Percentiles rank a stretch among this genome's conserved stretches.
Conservation (phyloP, 495 filamentous ascomycete species). For the Aspergillus conjunctus region DNA sequence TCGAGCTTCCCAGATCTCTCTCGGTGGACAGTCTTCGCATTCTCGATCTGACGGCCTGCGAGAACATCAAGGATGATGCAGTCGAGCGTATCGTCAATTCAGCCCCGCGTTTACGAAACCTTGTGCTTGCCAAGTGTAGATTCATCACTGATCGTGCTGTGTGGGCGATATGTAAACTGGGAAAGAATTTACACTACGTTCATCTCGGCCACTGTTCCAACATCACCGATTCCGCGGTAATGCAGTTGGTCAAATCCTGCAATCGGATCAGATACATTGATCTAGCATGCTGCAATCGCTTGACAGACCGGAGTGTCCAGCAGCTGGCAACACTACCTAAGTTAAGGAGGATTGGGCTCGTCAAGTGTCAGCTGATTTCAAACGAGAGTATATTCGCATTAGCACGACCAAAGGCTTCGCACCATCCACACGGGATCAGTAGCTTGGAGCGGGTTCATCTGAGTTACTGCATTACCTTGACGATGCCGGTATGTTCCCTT, state of each 20-base stretch:
- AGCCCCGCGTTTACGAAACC: slow-evolving; percentile 85
- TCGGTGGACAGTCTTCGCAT: slow-evolving; percentile 87
- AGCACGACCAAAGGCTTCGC: slow-evolving; percentile 57
- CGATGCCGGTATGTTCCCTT: slow-evolving; percentile 63
- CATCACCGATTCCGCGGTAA: slow-evolving; percentile 86
- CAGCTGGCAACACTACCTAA: slow-evolving; percentile 87
- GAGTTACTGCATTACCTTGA: slow-evolving; percentile 88
- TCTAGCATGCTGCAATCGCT: slow-evolving; percentile 85
- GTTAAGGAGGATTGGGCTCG: slow-evolving; percentile 87
- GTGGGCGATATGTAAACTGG: slow-evolving; percentile 79
- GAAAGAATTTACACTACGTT: slow-evolving; percentile 95
- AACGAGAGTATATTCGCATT: slow-evolving; percentile 85
- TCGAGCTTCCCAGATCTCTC: slow-evolving; percentile 68
- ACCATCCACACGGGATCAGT: slow-evolving; percentile 53
- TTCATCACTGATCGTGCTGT: slow-evolving; percentile 90
- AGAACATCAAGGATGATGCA: slow-evolving; percentile 77
- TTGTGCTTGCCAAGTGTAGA: slow-evolving; percentile 91
- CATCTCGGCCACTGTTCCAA: slow-evolving; percentile 92
- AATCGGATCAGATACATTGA: slow-evolving; percentile 98
- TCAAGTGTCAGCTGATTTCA: slow-evolving; percentile 90
- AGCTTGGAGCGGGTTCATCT: slow-evolving; percentile 90
- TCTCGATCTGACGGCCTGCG: slow-evolving; percentile 88
- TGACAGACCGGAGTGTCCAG: slow-evolving; percentile 86
- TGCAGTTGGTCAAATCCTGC: slow-evolving; percentile 77
- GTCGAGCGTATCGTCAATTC: slow-evolving; percentile 82